Evolutionary conservation across 2,329 filamentous ascomycete genomes (phyloP), one percentile per base, ranked within the genome.

Genomic region (Emydomyces testavorans): DNA sequence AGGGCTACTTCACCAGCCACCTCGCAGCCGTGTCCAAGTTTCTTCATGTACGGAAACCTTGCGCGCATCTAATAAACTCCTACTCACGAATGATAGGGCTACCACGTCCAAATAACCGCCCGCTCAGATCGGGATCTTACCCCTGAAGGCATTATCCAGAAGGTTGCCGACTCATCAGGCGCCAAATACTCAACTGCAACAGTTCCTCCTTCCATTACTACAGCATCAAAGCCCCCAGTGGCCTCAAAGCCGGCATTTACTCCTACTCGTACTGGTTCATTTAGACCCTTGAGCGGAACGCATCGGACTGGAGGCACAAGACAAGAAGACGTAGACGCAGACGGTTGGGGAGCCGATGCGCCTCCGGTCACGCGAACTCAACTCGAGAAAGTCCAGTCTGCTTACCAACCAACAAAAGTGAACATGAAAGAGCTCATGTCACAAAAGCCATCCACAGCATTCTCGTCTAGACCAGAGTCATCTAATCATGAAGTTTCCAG

Each of bases 1-100:
- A 96, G 70, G 92, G 92, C 55, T 96, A 96, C 70, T 98, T 98
- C 65, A 94, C 87, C 56, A 95, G 88, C 69, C 90, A 98, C 68
- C 73, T 92, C 40, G 82, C 84, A 52, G 83, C 87, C 40, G 88
- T 96, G 31, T 82, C 88, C 53, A 95, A 94, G 69, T 76, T 95
- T 57, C 78, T 98, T 35, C 89, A 95, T 70, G 81, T 82, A 62
- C 62, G 58, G 18, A 11, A 38, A 5, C 44, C 24, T 37, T n/a
- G 10, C n/a, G 29, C 24, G 20, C n/a, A 35, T 36, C 13, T 18
- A 28, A 13, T 20, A 6, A 13, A 47, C 8, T 24, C 40, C 48
- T 48, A 53, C 50, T 49, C 24, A 53, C 39, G 26, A 23, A n/a
- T 29, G 46, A 49, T 41, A 79, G 75, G 88, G 92, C 56, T 98